These are phyloP conservation scores for Coprinopsis marcescibilis DNA, from an alignment of 768 basidiomycete genomes.

Conservation along the genomic window DNA sequence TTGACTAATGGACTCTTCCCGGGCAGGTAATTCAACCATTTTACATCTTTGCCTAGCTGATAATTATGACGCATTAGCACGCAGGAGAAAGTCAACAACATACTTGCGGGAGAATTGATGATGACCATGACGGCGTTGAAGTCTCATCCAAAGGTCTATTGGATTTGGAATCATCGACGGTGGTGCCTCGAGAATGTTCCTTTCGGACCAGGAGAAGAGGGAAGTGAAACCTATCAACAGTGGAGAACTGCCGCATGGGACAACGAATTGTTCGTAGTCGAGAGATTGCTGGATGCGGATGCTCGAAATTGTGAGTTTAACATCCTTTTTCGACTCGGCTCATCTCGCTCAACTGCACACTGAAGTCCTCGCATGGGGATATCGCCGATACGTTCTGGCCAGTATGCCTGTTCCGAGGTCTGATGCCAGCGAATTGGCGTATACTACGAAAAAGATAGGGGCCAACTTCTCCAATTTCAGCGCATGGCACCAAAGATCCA, in stretches of 20 bases:
- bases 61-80: conserved; percentile 39
- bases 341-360: neutral
- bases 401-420: conserved; percentile 58
- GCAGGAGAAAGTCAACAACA: conserved; percentile 51
- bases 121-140: conserved; percentile 81
- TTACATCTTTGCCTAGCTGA: conserved; percentile 9
- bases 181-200: conserved; percentile 94
- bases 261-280: conserved; percentile 79
- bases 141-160: conserved; percentile 90
- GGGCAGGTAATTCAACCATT: conserved; percentile 39
- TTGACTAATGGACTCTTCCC: conserved; percentile 67
- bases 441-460: conserved; percentile 88
- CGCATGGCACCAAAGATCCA: conserved; percentile 97
- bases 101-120: conserved; percentile 67
- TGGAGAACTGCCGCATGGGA: conserved; percentile 85
- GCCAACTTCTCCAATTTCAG: conserved; percentile 96
- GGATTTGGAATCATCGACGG: conserved; percentile 96
- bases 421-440: conserved; percentile 66
- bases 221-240: conserved; percentile 39
- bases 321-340: conserved; percentile 1
- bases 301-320: conserved; percentile 67
- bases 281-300: conserved; percentile 89
- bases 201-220: conserved; percentile 49
- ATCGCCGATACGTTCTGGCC: conserved; percentile 79
- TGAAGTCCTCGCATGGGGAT: conserved; percentile 92